phyloP scores from a whole-genome alignment of 2,329 filamentous ascomycete species.

The Verruconis gallopava region DNA sequence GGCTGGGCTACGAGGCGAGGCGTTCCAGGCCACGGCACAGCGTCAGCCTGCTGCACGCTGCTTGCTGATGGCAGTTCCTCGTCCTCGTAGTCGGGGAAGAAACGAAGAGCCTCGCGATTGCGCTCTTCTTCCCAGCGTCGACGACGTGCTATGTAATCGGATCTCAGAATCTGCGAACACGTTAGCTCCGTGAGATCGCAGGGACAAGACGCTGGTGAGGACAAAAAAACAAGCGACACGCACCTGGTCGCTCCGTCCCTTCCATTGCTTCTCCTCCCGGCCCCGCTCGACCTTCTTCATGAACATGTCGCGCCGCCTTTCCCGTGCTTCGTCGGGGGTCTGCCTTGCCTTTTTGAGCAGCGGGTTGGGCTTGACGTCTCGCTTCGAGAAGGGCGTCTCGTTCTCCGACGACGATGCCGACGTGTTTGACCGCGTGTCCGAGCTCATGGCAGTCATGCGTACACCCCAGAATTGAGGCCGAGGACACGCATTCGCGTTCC shows the following conservation, averaged over 20 bases:
- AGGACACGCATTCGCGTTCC: conserved; percentile 20
- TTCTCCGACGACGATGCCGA: conserved; percentile 1
- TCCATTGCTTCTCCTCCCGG: conserved; percentile 34
- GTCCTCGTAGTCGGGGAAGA: conserved; percentile 15
- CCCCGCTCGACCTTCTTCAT: conserved; percentile 42
- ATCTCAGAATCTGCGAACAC: conserved; percentile 30
- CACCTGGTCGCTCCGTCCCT: conserved; percentile 34
- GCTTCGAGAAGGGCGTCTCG: conserved; percentile 32
- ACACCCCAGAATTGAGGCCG: conserved; percentile 18
- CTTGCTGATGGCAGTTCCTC: conserved; percentile 12
- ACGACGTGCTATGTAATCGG: conserved; percentile 32
- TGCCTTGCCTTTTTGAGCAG: conserved; percentile 31
- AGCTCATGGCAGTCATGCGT: no score
- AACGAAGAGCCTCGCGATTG: conserved; percentile 26
- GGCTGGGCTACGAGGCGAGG: not conserved
- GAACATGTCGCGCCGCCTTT: conserved; percentile 54
- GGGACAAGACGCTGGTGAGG: not conserved
- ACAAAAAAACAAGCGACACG: conserved; percentile 3
- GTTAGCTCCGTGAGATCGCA: not conserved
- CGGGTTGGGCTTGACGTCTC: conserved; percentile 49
- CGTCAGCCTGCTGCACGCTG: not conserved
- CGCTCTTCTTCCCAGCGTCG: conserved; percentile 33
- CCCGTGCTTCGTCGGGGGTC: conserved; percentile 46
- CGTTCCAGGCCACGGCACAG: not conserved
- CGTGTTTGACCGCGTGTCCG: conserved; percentile 16